Base-by-base conservation (phyloP, 495 filamentous ascomycete species). In the Trichocladium antarcticum region DNA sequence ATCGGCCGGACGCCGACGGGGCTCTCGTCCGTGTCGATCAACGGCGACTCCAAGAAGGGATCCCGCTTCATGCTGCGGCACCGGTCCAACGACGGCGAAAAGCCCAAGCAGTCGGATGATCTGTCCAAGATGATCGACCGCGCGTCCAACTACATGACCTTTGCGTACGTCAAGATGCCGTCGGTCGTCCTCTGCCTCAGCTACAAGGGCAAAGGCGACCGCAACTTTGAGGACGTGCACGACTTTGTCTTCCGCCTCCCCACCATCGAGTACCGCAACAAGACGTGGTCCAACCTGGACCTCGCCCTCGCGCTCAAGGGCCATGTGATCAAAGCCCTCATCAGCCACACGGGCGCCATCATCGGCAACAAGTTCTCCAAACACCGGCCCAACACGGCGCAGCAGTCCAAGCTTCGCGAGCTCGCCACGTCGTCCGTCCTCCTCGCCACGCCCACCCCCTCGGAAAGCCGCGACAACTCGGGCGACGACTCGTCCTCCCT, bases 261-360 rank as follows among this genome's bases (percentile, higher is more conserved):
- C 6, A 84, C 84, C 14, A 79, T 99, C 34, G 92, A 99, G 62
- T 97, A 95, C 63, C 77, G 86, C 42, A 97, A 99, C 71, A 97
- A 96, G 69, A 97, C 89, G 9, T 99, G 92, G 92, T 96, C 90
- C 15, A 97, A 97, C 63, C 79, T 97, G 7, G 92, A 99, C 53
- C 78, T 99, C 10, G 89, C 90, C 1, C 70, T 96, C 42, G 82
- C 84, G 16, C 71, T 99, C 38, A 97, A 99, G 74, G 87, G 84
- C 55, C 88, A 93, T 46, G 85, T 96, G 54, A 92, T 94, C 64
- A 83, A 84, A 58, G 93, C 93, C 1, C 75, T 98, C 17, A 89
- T 98, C 58, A 90, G 87, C 24, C 92, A 98, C 64, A 86, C 89
- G 2, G 90, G 89, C 19, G 89, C 93, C 42, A 97, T 98, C 57